A percentile compares a stretch with the other conserved stretches of the same genome.
These are phyloP conservation scores for Ilyonectria sp. DNA, from an alignment of 2,329 filamentous ascomycete species.

Conservation along the genomic window DNA sequence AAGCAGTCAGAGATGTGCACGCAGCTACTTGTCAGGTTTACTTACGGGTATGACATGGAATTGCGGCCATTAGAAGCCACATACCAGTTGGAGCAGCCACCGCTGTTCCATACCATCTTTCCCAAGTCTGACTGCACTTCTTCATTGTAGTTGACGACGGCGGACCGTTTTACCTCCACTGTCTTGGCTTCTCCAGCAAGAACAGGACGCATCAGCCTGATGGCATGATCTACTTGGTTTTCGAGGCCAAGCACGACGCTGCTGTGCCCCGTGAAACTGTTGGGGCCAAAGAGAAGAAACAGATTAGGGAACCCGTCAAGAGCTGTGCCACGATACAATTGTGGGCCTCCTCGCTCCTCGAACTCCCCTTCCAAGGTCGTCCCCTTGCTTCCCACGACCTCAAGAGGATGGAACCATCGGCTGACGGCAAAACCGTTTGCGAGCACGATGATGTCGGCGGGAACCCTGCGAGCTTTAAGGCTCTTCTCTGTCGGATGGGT, in stretches of 20 bases:
- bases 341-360: neutral
- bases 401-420: neutral
- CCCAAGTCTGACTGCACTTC: neutral
- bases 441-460: constrained; percentile 1
- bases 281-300: neutral
- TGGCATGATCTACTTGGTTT: constrained; percentile 3
- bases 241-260: constrained; percentile 6
- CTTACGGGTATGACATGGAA: constrained; percentile 7
- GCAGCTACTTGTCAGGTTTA: neutral
- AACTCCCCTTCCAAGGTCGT: neutral
- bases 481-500: neutral
- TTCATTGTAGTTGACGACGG: neutral
- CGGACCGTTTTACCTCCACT: neutral
- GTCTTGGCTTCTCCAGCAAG: constrained; percentile 7
- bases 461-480: neutral
- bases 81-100: constrained; percentile 1
- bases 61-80: neutral
- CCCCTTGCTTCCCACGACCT: neutral
- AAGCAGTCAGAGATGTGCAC: neutral
- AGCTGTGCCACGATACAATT: neutral
- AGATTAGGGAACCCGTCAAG: neutral
- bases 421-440: neutral
- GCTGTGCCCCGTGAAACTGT: constrained; percentile 4
- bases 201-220: neutral
- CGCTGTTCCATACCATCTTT: constrained; percentile 1